Conservation (phyloP, 2,329 filamentous ascomycete species). For the Didymella exigua region DNA sequence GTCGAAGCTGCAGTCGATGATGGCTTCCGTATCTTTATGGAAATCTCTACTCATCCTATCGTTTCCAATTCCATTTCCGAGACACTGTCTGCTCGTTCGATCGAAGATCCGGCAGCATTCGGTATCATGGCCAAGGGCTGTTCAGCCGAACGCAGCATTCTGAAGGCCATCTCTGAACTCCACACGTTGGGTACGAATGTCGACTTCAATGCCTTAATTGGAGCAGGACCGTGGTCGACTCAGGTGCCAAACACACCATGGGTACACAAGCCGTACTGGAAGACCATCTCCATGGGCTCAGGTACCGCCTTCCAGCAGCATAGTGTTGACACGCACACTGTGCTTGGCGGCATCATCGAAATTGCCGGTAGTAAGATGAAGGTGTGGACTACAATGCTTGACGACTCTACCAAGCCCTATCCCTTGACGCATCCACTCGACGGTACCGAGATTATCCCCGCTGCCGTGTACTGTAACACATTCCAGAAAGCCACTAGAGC, state of each 20-base stretch:
- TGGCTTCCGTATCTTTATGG: slow-evolving; percentile 49
- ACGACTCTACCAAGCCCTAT: slow-evolving; percentile 50
- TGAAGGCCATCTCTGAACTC: slow-evolving; percentile 38
- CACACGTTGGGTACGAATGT: slow-evolving; percentile 39
- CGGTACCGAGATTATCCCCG: slow-evolving; percentile 53
- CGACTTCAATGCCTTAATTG: slow-evolving; percentile 25
- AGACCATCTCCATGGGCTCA: slow-evolving; percentile 14
- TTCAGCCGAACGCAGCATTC: slow-evolving; percentile 32
- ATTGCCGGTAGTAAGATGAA: slow-evolving; percentile 18
- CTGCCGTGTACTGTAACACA: slow-evolving; percentile 51
- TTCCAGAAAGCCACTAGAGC: slow-evolving; percentile 45
- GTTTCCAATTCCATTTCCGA: slow-evolving; percentile 52
- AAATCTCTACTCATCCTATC: slow-evolving; percentile 52
- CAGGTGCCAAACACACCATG: slow-evolving; percentile 34
- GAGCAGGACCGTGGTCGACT: slow-evolving; percentile 12
- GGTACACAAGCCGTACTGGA: slow-evolving; percentile 29
- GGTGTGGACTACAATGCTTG: slow-evolving; percentile 41
- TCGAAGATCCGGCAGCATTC: slow-evolving; percentile 41
- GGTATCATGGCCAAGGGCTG: slow-evolving; percentile 42
- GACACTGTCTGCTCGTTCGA: slow-evolving; percentile 40
- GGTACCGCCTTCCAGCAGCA: slow-evolving; percentile 11
- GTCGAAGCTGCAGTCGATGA: slow-evolving; percentile 47
- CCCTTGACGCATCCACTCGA: slow-evolving; percentile 50
- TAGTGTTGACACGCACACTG: slow-evolving; percentile 22
- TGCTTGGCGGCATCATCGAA: slow-evolving; percentile 20